A percentile compares a stretch with the other conserved stretches of the same genome.
These are phyloP conservation scores for Marasmius fiardii DNA, from an alignment of 1,284 basidiomycete species.

Conservation along the genomic window DNA sequence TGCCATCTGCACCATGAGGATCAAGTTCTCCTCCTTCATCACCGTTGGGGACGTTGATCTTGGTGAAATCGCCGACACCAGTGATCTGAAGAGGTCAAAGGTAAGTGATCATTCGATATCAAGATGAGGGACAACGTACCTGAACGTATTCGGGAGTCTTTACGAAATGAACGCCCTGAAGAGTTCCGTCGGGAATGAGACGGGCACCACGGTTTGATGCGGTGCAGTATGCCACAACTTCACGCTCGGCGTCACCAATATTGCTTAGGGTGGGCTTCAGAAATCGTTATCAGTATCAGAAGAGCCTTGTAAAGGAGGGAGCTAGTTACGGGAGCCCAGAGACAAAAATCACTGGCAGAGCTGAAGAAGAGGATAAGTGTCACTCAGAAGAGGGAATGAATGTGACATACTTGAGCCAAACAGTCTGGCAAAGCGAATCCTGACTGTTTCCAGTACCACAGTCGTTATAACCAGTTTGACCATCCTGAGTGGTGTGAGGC, in stretches of 20 bases:
- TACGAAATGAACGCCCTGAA: constrained; percentile 66
- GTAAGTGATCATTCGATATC: neutral
- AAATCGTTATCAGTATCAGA: neutral
- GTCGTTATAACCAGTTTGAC: constrained; percentile 33
- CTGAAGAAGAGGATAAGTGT: constrained; percentile 18
- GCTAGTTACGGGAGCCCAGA: constrained; percentile 51
- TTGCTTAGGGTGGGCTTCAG: constrained; percentile 33
- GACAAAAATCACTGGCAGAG: constrained; percentile 57
- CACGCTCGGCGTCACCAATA: constrained; percentile 69
- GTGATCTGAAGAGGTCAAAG: constrained; percentile 30
- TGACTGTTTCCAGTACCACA: constrained; percentile 30
- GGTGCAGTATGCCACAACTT: constrained; percentile 75
- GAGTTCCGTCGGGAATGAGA: constrained; percentile 57
- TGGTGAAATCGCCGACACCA: constrained; percentile 62
- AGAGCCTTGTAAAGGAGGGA: neutral
- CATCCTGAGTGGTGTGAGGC: constrained; percentile 28
- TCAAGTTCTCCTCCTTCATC: constrained; percentile 66
- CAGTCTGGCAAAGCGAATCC: constrained; percentile 55
- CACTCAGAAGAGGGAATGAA: constrained; percentile 17
- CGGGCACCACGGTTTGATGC: constrained; percentile 64
- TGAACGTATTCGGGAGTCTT: constrained; percentile 66
- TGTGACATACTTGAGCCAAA: constrained; percentile 44
- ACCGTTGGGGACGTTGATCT: constrained; percentile 47
- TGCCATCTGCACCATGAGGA: constrained; percentile 52
- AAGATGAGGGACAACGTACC: neutral